Evolutionary conservation across 495 filamentous ascomycete genomes (phyloP).

Genomic region (Aspergillus bridgeri): DNA sequence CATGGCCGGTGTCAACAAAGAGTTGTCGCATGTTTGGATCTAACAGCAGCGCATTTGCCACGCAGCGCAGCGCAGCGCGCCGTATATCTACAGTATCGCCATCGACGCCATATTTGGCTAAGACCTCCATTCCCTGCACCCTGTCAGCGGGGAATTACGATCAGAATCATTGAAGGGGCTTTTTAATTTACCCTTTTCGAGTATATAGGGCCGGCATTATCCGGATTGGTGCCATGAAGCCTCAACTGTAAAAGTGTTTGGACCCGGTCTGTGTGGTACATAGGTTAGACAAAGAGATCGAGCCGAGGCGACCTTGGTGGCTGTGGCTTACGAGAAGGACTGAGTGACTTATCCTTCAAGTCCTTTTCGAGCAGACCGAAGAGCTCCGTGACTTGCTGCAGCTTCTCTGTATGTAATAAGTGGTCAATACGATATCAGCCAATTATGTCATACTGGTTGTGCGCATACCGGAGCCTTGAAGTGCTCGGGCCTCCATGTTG

Average conservation of each 20-base stretch:
- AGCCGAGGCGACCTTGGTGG: slow-evolving; percentile 14
- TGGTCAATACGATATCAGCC: slow-evolving; percentile 19
- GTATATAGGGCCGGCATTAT: slow-evolving; percentile 75
- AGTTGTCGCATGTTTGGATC: slow-evolving; percentile 66
- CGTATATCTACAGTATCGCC: slow-evolving; percentile 57
- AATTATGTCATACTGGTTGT: slow-evolving; percentile 1
- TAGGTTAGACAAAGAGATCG: not conserved
- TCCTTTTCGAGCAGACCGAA: slow-evolving; percentile 57
- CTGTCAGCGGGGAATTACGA: slow-evolving; percentile 15
- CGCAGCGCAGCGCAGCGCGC: slow-evolving; percentile 74
- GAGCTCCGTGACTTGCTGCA: slow-evolving; percentile 58
- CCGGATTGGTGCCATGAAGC: slow-evolving; percentile 68
- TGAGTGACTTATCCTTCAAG: slow-evolving; percentile 49
- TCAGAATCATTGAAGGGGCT: not conserved
- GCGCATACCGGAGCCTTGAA: slow-evolving; percentile 33
- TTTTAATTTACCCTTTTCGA: slow-evolving; percentile 57
- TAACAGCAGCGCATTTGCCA: slow-evolving; percentile 84
- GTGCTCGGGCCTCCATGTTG: slow-evolving; percentile 26
- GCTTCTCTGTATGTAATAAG: slow-evolving; percentile 51
- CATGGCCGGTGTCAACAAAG: slow-evolving; percentile 77
- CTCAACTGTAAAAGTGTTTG: slow-evolving; percentile 70
- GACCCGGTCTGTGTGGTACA: slow-evolving; percentile 51
- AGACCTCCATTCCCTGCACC: slow-evolving; percentile 67
- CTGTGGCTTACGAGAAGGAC: slow-evolving; percentile 55
- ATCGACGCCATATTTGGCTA: slow-evolving; percentile 70